Evolutionary conservation across 257 asterid species (phyloP).

Genomic region (Gentiana dahurica): DNA sequence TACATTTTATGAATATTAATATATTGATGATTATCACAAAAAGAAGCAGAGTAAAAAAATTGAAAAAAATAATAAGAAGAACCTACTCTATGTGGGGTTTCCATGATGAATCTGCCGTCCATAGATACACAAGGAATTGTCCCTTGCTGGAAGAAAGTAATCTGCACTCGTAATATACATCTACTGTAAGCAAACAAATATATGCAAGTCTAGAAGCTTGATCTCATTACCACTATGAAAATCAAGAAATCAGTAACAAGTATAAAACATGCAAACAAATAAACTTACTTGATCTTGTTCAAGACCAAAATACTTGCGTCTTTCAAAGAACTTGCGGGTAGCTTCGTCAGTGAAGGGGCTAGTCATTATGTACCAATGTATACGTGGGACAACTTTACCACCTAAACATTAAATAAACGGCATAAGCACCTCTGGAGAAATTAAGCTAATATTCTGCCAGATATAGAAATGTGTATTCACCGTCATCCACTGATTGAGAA

Average conservation of each 20-base stretch:
- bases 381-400: slow-evolving; percentile 36
- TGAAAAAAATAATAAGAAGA: slow-evolving; percentile 6
- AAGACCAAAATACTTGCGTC: slow-evolving; percentile 89
- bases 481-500: slow-evolving; percentile 64
- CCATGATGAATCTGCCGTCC: slow-evolving; percentile 92
- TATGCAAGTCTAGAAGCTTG: too few relatives aligned
- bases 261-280: not conserved
- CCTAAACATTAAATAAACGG: slow-evolving; percentile 33
- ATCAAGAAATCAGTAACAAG: not conserved
- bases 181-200: slow-evolving; percentile 1
- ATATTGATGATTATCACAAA: not conserved
- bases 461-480: slow-evolving; percentile 29
- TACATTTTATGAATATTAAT: not conserved
- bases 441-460: slow-evolving; percentile 3
- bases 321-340: slow-evolving; percentile 75
- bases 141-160: slow-evolving; percentile 94
- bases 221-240: too few relatives aligned
- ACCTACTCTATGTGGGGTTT: slow-evolving; percentile 79
- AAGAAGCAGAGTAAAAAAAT: not conserved
- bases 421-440: slow-evolving; percentile 12
- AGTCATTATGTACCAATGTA: slow-evolving; percentile 97
- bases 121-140: slow-evolving; percentile 89
- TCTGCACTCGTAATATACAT: slow-evolving; percentile 34
- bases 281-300: slow-evolving; percentile 76
- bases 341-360: slow-evolving; percentile 95